phyloP scores from a whole-genome alignment of 345 rosid genomes.

The Bretschneidera sinensis region DNA sequence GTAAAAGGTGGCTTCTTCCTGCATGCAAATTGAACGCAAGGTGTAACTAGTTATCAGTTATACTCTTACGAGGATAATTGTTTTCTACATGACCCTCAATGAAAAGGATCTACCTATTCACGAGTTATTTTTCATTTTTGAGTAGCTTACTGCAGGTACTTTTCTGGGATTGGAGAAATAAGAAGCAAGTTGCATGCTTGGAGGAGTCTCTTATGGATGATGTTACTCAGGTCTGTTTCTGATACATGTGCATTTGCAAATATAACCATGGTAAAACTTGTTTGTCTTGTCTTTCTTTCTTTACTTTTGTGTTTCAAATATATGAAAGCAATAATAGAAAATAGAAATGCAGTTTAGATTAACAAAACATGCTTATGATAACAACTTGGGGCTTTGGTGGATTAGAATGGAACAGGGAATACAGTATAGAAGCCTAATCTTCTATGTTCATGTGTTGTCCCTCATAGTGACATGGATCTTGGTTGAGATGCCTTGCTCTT shows the following conservation, averaged over 20 bases:
- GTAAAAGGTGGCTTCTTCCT: not conserved
- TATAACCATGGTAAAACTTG: not conserved
- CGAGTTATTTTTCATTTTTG: slow-evolving; percentile 9
- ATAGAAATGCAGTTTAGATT: too few relatives aligned
- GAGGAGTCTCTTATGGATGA: slow-evolving; percentile 86
- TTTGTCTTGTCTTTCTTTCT: not conserved
- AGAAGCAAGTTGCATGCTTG: slow-evolving; percentile 86
- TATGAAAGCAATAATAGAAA: too few relatives aligned
- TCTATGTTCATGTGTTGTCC: too few relatives aligned
- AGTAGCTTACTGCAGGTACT: slow-evolving; percentile 40
- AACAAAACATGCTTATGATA: too few relatives aligned
- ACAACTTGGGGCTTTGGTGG: too few relatives aligned
- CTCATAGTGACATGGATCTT: too few relatives aligned
- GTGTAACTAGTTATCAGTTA: too few relatives aligned
- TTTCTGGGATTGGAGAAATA: slow-evolving; percentile 95
- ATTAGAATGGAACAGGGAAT: too few relatives aligned
- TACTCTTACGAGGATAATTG: not conserved
- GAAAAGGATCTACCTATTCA: too few relatives aligned
- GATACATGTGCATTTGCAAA: not conserved
- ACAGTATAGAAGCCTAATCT: too few relatives aligned
- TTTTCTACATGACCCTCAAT: not conserved
- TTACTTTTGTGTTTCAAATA: not conserved
- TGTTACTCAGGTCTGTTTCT: slow-evolving; percentile 71
- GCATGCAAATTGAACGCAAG: too few relatives aligned
- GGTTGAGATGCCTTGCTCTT: too few relatives aligned